Conservation (phyloP, 495 filamentous ascomycete genomes). For the Elasticomyces elasticus region DNA sequence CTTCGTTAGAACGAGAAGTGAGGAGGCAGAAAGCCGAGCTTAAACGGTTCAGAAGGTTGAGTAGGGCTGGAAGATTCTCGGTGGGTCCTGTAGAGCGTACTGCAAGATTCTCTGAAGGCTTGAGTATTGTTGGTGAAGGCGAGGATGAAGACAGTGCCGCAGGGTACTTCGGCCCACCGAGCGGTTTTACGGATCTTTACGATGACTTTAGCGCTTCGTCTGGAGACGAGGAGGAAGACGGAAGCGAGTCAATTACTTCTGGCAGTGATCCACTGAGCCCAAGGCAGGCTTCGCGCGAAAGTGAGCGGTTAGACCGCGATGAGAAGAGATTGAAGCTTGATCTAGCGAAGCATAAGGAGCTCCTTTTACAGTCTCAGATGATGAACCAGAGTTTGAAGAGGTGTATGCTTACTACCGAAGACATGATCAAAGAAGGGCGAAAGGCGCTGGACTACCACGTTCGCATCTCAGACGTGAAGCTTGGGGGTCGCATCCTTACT, state of each 20-base stretch:
- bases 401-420: conserved; percentile 78
- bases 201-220: conserved; percentile 7
- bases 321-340: conserved; percentile 72
- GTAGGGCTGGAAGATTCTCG: conserved; percentile 27
- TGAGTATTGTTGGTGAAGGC: conserved; percentile 15
- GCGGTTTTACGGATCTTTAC: conserved; percentile 8
- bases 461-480: conserved; percentile 61
- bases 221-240: conserved; percentile 16
- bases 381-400: conserved; percentile 88
- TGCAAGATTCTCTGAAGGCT: conserved; percentile 52
- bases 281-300: conserved; percentile 29
- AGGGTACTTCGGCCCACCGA: conserved; percentile 5
- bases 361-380: conserved; percentile 79
- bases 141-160: conserved; percentile 37
- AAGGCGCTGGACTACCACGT: conserved; percentile 78
- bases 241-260: conserved; percentile 13
- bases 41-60: conserved; percentile 70
- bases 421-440: conserved; percentile 76
- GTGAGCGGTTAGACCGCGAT: conserved; percentile 43
- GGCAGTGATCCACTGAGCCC: conserved; percentile 35
- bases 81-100: conserved; percentile 36
- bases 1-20: conserved; percentile 81
- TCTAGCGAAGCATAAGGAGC: conserved; percentile 75
- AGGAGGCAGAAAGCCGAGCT: conserved; percentile 84
- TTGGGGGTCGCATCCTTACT: conserved; percentile 70